Percentiles rank a stretch among this genome's conserved stretches.
phyloP scores from a whole-genome alignment of 1,284 basidiomycete species.

The Leccinum ambiguum region DNA sequence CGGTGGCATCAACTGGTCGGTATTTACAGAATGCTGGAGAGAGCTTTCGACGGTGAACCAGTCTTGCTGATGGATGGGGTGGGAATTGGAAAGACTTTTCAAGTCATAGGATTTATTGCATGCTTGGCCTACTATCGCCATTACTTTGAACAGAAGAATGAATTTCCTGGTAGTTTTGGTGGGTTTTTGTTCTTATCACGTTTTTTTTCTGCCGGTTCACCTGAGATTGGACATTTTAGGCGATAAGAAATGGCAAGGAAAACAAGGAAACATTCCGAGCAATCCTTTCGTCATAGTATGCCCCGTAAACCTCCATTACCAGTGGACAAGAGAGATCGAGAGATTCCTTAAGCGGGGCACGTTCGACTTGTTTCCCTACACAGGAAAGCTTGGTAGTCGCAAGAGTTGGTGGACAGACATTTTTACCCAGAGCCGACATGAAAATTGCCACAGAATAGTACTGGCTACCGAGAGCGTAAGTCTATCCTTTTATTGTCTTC shows the following conservation, averaged over 20 bases:
- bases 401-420: too few species aligned
- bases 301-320: not conserved
- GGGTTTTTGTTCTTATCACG: not conserved
- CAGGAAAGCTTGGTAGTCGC: too few species aligned
- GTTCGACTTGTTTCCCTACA: too few species aligned
- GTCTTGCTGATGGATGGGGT: not conserved
- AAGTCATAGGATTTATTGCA: not conserved
- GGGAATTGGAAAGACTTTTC: not conserved
- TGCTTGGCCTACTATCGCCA: not conserved
- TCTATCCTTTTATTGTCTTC: too few species aligned
- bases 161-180: not conserved
- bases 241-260: not conserved
- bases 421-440: too few species aligned
- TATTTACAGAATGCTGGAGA: not conserved
- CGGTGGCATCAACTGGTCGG: not conserved
- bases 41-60: not conserved
- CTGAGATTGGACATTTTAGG: not conserved
- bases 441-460: too few species aligned
- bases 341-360: not conserved
- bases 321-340: not conserved
- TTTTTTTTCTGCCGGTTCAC: not conserved
- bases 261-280: not conserved
- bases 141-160: not conserved
- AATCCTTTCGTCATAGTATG: not conserved
- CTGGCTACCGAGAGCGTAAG: too few species aligned